Evolutionary conservation across 164 flowering plant genomes (phyloP).

Genomic region (Amborella trichopoda): DNA sequence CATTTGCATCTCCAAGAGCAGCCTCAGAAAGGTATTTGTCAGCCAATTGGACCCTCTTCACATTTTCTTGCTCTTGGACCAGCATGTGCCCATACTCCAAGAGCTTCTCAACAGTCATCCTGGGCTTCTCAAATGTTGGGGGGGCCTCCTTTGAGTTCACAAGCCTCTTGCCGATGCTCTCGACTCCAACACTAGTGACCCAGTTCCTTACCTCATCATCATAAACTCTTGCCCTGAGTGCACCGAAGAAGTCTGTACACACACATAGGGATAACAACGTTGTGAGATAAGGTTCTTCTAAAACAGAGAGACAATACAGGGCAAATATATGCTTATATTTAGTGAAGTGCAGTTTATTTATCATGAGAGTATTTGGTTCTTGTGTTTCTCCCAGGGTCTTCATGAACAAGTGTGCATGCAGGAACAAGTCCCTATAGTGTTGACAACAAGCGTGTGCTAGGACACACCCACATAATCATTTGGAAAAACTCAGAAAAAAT

Average conservation of each 20-base stretch:
- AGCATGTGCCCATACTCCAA: conserved; percentile 39
- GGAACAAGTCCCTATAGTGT: no score
- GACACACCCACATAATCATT: no score
- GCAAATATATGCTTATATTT: no score
- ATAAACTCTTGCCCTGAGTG: conserved; percentile 37
- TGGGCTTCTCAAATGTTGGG: conserved; percentile 37
- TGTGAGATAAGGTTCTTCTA: no score
- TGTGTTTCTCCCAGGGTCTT: no score
- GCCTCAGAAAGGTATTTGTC: conserved; percentile 34
- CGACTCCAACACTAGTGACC: conserved; percentile 29
- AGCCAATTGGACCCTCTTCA: conserved; percentile 49
- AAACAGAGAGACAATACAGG: no score
- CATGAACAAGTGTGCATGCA: no score
- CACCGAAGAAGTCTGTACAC: conserved; percentile 38
- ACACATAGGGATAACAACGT: no score
- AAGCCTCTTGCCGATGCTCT: conserved; percentile 29
- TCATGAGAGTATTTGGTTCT: no score
- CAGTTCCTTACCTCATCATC: conserved; percentile 47
- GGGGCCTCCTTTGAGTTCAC: conserved; percentile 46
- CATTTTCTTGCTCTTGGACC: conserved; percentile 41
- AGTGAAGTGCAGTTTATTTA: no score
- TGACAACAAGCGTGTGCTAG: no score
- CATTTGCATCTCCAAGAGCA: conserved; percentile 35
- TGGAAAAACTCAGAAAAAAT: no score
- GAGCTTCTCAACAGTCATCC: conserved; percentile 36